Percentiles rank a stretch among this genome's conserved stretches.
Conservation (phyloP, 352 stramenopile genomes). For the Phytophthora megakarya region DNA sequence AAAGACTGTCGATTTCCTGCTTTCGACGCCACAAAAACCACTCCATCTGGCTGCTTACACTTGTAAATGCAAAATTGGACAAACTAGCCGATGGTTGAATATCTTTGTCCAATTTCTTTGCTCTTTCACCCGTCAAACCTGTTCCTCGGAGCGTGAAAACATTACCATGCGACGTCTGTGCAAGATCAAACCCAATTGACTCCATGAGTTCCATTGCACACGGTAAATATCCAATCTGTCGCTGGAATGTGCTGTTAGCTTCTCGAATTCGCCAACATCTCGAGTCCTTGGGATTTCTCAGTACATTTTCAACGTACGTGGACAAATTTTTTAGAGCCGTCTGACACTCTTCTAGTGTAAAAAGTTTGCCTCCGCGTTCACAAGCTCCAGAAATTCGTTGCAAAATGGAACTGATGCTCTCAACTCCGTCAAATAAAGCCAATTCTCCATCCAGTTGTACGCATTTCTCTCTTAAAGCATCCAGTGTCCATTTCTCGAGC, state of each 20-base stretch:
- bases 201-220: conserved; percentile 59
- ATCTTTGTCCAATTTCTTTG: background rate
- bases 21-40: conserved; percentile 81
- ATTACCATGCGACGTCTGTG: conserved; percentile 47
- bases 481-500: conserved; percentile 48
- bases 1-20: conserved; percentile 65
- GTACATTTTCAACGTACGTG: conserved; percentile 58
- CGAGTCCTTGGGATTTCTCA: conserved; percentile 78
- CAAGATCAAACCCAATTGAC: conserved; percentile 60
- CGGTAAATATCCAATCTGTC: conserved; percentile 65
- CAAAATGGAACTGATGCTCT: conserved; percentile 64
- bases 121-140: conserved; percentile 4
- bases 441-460: conserved; percentile 61
- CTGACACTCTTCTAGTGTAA: conserved; percentile 58
- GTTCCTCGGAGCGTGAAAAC: conserved; percentile 60
- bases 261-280: conserved; percentile 70
- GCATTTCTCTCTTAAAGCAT: conserved; percentile 53
- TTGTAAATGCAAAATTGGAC: conserved; percentile 66
- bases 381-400: conserved; percentile 46
- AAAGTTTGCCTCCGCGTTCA: conserved; percentile 25
- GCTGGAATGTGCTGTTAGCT: conserved; percentile 59
- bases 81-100: conserved; percentile 38
- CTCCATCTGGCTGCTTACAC: conserved; percentile 65
- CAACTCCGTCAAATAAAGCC: conserved; percentile 62
- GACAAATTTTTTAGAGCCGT: conserved; percentile 40